Evolutionary conservation across 352 stramenopile genomes (phyloP), one percentile per base, ranked within the genome.

Genomic region (Phytophthora aleatoria): DNA sequence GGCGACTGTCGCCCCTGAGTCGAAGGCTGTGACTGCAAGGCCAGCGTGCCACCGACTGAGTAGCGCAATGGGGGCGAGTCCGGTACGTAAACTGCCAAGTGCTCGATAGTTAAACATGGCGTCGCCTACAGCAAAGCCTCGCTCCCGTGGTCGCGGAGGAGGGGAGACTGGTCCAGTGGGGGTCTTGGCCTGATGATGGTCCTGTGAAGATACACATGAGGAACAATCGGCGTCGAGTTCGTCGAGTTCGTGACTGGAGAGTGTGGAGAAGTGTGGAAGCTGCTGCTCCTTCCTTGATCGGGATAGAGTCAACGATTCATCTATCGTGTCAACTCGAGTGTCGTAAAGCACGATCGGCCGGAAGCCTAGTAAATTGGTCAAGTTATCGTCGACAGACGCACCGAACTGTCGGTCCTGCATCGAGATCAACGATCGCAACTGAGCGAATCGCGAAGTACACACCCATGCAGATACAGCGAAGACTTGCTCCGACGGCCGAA

Each of bases 21-120:
- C 52, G 10, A 80, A 57, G 4, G 70, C 71, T 1, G 67, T 78
- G 28, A 81, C 44, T 10, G 73, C 72, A 10, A 91, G 73, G 2
- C 77, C 83, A 0, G 61, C 55, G 38, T 90, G 77, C 38, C 41
- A 63, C 3, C 51, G 44, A 42, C 62, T 79, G 44, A 85, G 63
- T 6, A 90, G 54, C 33, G 51, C 28, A 36, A 86, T 69, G 1
- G 70, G 58, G 31, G 49, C 67, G 11, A 83, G 67, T 13, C 61
- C 74, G 7, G 66, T 71, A 11, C 80, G 79, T 15, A 91, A 70
- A 60, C 68, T 83, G 1, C 77, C 79, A 10, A 80, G 76, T 9
- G 63, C 62, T 33, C 68, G 63, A 41, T 85, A 83, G 36, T 86
- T 81, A 54, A 85, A 89, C 57, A 80, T 83, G 8, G 49, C 49